These are phyloP conservation scores for Taphrina sp. DNA, from an alignment of 1,139 yeast genomes.

Conservation along the genomic window DNA sequence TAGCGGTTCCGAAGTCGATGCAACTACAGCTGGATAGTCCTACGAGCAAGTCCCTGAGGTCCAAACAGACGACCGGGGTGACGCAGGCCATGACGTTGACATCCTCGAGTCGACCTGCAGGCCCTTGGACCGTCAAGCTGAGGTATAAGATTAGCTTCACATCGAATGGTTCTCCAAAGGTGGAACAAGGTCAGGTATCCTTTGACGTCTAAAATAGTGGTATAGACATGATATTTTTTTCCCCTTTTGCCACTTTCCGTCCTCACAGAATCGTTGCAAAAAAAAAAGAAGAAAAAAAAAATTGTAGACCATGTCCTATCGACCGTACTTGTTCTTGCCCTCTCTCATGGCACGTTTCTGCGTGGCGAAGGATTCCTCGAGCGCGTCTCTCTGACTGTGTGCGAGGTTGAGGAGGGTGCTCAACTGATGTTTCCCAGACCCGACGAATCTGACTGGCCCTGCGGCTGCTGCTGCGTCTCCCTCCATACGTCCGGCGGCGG, in stretches of 20 bases:
- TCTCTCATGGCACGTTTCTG: slow-evolving; percentile 29
- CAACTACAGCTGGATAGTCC: slow-evolving; percentile 68
- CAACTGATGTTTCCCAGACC: slow-evolving; percentile 33
- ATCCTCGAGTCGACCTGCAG: slow-evolving; percentile 50
- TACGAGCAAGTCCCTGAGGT: slow-evolving; percentile 56
- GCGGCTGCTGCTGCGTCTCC: slow-evolving; percentile 10
- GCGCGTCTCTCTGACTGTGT: slow-evolving; percentile 31
- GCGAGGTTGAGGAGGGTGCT: slow-evolving; percentile 29
- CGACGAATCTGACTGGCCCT: slow-evolving; percentile 30
- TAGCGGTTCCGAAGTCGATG: slow-evolving; percentile 80
- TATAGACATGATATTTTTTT: not conserved
- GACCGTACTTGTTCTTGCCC: slow-evolving; percentile 25
- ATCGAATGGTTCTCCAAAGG: slow-evolving; percentile 46
- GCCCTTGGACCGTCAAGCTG: slow-evolving; percentile 54
- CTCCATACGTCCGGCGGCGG: slow-evolving; percentile 6
- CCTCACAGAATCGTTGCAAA: too few relatives aligned
- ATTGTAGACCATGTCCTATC: not conserved
- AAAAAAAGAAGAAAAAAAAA: not conserved
- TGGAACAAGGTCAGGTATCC: slow-evolving; percentile 25
- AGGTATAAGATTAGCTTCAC: slow-evolving; percentile 75
- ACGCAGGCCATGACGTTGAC: slow-evolving; percentile 58
- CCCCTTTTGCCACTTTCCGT: not conserved
- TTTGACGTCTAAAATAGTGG: slow-evolving; percentile 11
- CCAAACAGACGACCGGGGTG: slow-evolving; percentile 56
- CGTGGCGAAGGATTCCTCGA: slow-evolving; percentile 33